phyloP scores from a whole-genome alignment of 164 flowering plant species.

The Litsea cubeba region DNA sequence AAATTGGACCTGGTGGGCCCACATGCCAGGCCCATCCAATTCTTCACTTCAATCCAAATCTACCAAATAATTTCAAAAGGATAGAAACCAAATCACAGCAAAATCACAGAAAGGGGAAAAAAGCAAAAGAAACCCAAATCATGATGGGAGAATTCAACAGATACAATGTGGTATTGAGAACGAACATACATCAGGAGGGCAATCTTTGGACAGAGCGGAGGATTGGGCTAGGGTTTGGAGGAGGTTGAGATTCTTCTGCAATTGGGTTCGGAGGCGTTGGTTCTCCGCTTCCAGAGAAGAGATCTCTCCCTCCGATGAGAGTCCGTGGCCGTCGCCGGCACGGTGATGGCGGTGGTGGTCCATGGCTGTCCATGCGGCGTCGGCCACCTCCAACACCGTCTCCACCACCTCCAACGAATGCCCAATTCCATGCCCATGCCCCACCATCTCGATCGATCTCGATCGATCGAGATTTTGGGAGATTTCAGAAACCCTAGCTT shows the following conservation, averaged over 20 bases:
- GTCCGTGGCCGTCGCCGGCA: conserved; percentile 22
- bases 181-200: conserved; percentile 68
- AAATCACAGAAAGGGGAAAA: too few species aligned
- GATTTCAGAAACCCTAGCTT: neutral
- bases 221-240: conserved; percentile 48
- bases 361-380: conserved; percentile 78
- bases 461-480: neutral
- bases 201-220: conserved; percentile 40
- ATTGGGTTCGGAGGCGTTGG: conserved; percentile 45
- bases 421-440: conserved; percentile 9
- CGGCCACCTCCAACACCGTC: conserved; percentile 45
- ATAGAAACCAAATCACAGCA: too few species aligned
- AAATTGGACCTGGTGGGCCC: too few species aligned
- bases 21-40: too few species aligned
- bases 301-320: neutral
- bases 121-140: too few species aligned
- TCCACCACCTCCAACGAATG: conserved; percentile 25
- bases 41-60: too few species aligned
- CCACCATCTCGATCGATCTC: conserved; percentile 1
- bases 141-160: neutral
- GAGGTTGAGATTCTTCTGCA: conserved; percentile 61
- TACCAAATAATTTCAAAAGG: too few species aligned
- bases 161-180: neutral
- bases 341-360: conserved; percentile 54
- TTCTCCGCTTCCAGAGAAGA: conserved; percentile 42